Conservation (phyloP, 2,329 filamentous ascomycete genomes). For the Fusarium aywerte region DNA sequence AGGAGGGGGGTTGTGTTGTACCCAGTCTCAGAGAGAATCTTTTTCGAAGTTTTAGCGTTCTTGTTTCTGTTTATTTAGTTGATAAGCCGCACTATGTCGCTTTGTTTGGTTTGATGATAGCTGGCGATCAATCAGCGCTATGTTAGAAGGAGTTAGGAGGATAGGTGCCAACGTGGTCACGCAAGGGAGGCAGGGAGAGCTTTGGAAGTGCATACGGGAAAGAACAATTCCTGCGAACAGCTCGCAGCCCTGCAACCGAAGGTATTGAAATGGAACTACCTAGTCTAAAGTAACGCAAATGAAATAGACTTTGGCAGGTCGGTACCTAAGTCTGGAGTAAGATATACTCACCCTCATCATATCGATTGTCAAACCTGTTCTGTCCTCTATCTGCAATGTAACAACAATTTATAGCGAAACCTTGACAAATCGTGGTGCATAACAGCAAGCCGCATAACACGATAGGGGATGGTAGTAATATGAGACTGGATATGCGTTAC, state of each 20-base stretch:
- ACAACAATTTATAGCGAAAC: neutral
- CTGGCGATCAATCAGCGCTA: neutral
- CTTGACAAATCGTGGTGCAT: slow-evolving; percentile 34
- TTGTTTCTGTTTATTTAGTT: slow-evolving; percentile 20
- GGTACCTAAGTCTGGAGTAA: neutral
- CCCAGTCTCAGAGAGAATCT: slow-evolving; percentile 14
- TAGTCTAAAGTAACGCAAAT: neutral
- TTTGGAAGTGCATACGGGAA: slow-evolving; percentile 2
- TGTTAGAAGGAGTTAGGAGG: slow-evolving; percentile 1
- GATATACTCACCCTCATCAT: neutral
- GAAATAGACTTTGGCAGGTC: neutral
- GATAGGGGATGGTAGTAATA: slow-evolving; percentile 10
- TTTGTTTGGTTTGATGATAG: slow-evolving; percentile 12
- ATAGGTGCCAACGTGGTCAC: neutral
- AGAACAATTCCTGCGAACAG: neutral
- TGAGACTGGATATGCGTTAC: neutral
- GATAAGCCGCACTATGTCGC: slow-evolving; percentile 11
- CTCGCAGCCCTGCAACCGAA: neutral
- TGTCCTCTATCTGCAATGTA: neutral
- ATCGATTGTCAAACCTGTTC: neutral
- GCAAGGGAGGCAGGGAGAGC: neutral
- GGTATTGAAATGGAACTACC: neutral
- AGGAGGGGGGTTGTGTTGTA: slow-evolving; percentile 13
- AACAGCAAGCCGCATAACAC: slow-evolving; percentile 10
- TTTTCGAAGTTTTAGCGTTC: slow-evolving; percentile 33